These are phyloP conservation scores for Kondoa subrosea DNA, from an alignment of 768 basidiomycete genomes.

Conservation along the genomic window DNA sequence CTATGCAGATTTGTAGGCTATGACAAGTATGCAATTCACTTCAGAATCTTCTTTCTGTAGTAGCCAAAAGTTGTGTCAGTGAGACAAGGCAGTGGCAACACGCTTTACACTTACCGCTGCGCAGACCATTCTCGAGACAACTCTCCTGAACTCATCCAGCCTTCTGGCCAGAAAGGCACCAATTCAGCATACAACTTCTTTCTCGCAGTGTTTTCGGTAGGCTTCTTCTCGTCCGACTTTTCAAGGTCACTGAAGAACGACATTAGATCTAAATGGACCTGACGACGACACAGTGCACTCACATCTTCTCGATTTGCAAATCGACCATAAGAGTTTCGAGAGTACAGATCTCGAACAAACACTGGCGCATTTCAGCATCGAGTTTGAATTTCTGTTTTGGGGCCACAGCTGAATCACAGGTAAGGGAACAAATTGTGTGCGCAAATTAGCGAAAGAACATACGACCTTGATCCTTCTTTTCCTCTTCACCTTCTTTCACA, in stretches of 20 bases:
- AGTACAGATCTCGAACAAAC: constrained; percentile 63
- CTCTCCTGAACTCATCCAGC: constrained; percentile 10
- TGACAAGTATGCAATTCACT: not conserved
- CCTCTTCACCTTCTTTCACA: not conserved
- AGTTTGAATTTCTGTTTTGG: constrained; percentile 61
- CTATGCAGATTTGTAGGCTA: too few species aligned
- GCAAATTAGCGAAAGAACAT: constrained; percentile 1
- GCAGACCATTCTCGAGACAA: not conserved
- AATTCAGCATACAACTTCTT: constrained; percentile 16
- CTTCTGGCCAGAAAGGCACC: constrained; percentile 15
- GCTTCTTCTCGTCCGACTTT: constrained; percentile 5
- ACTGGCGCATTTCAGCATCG: constrained; percentile 61
- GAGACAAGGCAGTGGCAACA: too few species aligned
- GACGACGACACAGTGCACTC: constrained; percentile 10
- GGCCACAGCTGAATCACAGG: constrained; percentile 12
- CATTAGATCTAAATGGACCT: not conserved
- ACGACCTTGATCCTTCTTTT: constrained; percentile 1
- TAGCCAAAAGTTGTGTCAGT: too few species aligned
- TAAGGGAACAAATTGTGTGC: not conserved
- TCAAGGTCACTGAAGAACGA: constrained; percentile 11
- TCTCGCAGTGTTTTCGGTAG: constrained; percentile 14
- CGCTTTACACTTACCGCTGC: not conserved
- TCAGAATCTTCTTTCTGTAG: not conserved
- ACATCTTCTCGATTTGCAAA: constrained; percentile 34
- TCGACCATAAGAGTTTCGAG: constrained; percentile 69